Evolutionary conservation across 2,329 filamentous ascomycete genomes (phyloP), one percentile per base, ranked within the genome.

Genomic region (Botryotinia globosa): DNA sequence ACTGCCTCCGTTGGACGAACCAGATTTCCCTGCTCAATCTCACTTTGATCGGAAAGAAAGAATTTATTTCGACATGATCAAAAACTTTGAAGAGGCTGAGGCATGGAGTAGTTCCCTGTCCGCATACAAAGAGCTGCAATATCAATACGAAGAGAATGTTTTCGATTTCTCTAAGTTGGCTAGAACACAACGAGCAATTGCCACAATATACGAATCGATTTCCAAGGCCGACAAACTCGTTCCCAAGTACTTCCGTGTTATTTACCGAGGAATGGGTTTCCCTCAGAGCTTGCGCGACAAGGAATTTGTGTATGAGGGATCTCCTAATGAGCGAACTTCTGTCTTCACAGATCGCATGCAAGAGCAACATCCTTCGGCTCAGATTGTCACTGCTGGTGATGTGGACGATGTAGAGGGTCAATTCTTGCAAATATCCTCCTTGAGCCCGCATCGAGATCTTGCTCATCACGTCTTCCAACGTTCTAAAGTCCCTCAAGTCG

Each of bases 141-240:
- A 85, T n/a, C 94, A 98, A 82, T 99, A 98, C 80, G 94, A 97
- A 83, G 89, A 87, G 76, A 97, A 94, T 74, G 84, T 92, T 0
- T 97, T 94, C 81, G 96, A 99, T 82, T 98, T 97, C 78, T 87
- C 91, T 48, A 98, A 99, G 83, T 87, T 99, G 37, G 94, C 96
- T 0, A 89, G 94, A 74, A 92, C 94, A 0, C 92, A 98, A 81
- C 88, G 94, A 74, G 94, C 95, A 10, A 97, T 97, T 83, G 95
- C 94, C 32, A 93, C 91, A 68, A 94, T 98, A 37, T 94, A 98
- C 81, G 96, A 98, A 81, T 91, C 88, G 22, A 92, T 98, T 74
- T 88, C 92, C 18, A 95, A 93, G 84, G 92, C 93, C 78, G 91
- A 95, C 71, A 91, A 90, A 76, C 84, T 91, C 29, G 89, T 91